Percentiles rank a stretch among this genome's conserved stretches.
Conservation (phyloP, 805 yeast genomes). For the Saturnispora besseyi region DNA sequence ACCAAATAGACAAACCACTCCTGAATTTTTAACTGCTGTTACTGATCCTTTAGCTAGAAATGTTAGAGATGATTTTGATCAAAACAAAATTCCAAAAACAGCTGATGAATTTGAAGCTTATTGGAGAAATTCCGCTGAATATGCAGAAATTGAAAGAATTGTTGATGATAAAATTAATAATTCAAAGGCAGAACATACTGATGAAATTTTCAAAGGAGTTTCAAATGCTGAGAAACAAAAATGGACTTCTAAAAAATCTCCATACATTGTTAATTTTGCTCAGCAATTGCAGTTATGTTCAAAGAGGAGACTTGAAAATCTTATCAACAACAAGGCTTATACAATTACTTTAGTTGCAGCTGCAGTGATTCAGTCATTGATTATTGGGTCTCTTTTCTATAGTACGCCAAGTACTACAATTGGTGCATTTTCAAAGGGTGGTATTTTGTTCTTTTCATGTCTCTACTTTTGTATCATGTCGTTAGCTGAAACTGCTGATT, state of each 20-base stretch:
- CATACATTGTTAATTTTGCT: conserved; percentile 32
- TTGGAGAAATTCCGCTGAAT: conserved; percentile 1
- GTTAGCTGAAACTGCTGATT: conserved; percentile 49
- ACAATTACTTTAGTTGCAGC: conserved; percentile 42
- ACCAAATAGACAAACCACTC: conserved; percentile 16
- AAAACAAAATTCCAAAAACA: conserved; percentile 43
- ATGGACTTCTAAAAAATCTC: conserved; percentile 32
- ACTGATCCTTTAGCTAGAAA: conserved; percentile 11
- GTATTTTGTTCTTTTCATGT: conserved; percentile 51
- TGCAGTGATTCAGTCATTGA: conserved; percentile 45
- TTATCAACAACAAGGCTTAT: conserved; percentile 48
- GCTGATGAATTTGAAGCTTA: conserved; percentile 48
- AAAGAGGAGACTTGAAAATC: conserved; percentile 45
- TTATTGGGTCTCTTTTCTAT: conserved; percentile 53
- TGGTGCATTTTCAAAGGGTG: conserved; percentile 57
- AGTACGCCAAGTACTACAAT: conserved; percentile 39
- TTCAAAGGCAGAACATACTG: background rate
- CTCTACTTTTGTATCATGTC: conserved; percentile 53
- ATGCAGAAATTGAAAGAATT: background rate
- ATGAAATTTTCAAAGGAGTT: background rate
- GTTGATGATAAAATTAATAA: background rate
- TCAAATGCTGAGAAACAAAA: conserved; percentile 26
- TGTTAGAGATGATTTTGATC: background rate
- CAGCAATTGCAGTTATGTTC: conserved; percentile 45
- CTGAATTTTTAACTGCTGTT: conserved; percentile 22